phyloP scores from a whole-genome alignment of 805 yeast species.

The Metschnikowia sp. region DNA sequence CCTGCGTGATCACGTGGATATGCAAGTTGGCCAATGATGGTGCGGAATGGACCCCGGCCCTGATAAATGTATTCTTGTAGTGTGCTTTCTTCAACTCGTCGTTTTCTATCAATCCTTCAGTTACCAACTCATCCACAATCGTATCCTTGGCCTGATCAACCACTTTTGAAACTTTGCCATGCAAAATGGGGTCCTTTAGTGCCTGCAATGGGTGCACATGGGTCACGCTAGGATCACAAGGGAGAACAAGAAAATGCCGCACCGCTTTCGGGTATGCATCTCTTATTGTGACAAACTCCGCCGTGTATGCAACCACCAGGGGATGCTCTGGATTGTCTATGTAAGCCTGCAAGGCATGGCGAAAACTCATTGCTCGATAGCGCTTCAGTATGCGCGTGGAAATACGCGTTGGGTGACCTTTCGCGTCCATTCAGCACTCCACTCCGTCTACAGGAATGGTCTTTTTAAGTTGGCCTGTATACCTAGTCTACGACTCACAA shows the following conservation, averaged over 20 bases:
- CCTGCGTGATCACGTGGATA: conserved; percentile 67
- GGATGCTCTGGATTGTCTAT: conserved; percentile 44
- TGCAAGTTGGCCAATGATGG: conserved; percentile 73
- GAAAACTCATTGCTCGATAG: conserved; percentile 41
- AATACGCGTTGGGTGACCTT: too few relatives aligned
- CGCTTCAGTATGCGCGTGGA: too few relatives aligned
- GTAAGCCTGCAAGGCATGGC: conserved; percentile 46
- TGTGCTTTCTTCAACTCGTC: conserved; percentile 8
- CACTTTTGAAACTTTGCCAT: conserved; percentile 26
- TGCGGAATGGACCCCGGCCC: conserved; percentile 63
- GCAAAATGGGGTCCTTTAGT: conserved; percentile 31
- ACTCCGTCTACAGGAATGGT: too few relatives aligned
- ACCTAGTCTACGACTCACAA: too few relatives aligned
- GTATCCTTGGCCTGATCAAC: conserved; percentile 35
- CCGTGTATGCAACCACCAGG: conserved; percentile 48
- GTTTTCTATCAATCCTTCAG: conserved; percentile 16
- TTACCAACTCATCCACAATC: conserved; percentile 29
- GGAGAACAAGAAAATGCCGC: conserved; percentile 60
- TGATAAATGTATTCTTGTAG: conserved; percentile 31
- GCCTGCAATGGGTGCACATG: conserved; percentile 50
- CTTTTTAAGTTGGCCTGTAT: too few relatives aligned
- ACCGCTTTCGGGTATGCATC: conserved; percentile 65
- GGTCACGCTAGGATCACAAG: conserved; percentile 44
- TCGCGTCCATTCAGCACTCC: too few relatives aligned
- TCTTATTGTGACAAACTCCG: conserved; percentile 49